Conservation (phyloP, 768 basidiomycete species). For the Boletus reticuloceps region DNA sequence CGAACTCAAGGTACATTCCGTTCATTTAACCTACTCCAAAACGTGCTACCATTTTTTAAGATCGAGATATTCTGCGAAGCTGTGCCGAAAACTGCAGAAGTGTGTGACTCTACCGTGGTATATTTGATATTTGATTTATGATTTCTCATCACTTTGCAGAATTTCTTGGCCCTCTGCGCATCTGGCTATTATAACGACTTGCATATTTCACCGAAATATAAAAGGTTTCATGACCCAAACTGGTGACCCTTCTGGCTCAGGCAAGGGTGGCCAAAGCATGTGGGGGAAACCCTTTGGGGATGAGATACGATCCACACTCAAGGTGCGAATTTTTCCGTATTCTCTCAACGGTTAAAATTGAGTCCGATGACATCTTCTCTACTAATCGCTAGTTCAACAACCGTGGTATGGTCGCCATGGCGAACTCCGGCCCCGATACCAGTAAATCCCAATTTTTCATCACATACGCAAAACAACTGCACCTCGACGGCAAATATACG, state of each 20-base stretch:
- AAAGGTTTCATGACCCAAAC: conserved; percentile 96
- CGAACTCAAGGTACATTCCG: conserved; percentile 76
- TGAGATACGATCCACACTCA: conserved; percentile 91
- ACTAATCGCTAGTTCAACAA: conserved; percentile 73
- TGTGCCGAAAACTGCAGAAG: conserved; percentile 93
- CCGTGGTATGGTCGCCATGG: conserved; percentile 96
- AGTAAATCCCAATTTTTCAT: conserved; percentile 94
- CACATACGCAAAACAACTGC: conserved; percentile 88
- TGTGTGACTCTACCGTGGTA: conserved; percentile 28
- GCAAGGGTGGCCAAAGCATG: conserved; percentile 95
- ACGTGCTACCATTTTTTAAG: conserved; percentile 38
- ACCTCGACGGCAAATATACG: conserved; percentile 92
- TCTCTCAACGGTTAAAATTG: background rate
- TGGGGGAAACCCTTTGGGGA: conserved; percentile 93
- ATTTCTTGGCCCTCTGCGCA: conserved; percentile 93
- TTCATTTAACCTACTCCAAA: background rate
- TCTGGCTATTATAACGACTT: conserved; percentile 82
- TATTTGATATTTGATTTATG: background rate
- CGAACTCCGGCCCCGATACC: conserved; percentile 90
- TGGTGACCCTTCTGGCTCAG: conserved; percentile 84
- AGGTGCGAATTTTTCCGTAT: conserved; percentile 47
- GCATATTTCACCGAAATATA: conserved; percentile 92
- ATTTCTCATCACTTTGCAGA: conserved; percentile 45
- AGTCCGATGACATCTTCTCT: background rate
- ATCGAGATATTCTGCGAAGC: conserved; percentile 98